phyloP scores from a whole-genome alignment of 352 stramenopile genomes.

The Phytophthora litchii region DNA sequence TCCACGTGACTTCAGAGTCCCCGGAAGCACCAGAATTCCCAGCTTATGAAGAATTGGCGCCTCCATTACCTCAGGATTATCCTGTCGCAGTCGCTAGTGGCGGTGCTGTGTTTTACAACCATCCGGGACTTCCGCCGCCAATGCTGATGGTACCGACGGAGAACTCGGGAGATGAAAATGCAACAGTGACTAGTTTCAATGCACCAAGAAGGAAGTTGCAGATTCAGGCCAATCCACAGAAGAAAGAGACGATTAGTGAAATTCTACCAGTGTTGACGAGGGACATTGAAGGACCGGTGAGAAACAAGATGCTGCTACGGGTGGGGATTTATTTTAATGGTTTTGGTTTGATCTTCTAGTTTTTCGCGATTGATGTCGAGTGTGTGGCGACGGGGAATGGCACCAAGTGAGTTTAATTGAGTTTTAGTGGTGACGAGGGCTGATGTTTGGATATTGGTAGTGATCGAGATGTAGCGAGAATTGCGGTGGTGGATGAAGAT shows the following conservation, averaged over 20 bases:
- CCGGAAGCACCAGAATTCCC: constrained; percentile 12
- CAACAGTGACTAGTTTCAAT: not conserved
- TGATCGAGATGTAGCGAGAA: constrained; percentile 89
- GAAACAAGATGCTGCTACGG: not conserved
- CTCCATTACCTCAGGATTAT: constrained; percentile 26
- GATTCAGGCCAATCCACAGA: constrained; percentile 71
- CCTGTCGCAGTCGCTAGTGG: constrained; percentile 26
- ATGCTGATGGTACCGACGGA: constrained; percentile 30
- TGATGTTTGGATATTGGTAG: constrained; percentile 29
- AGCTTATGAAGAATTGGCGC: constrained; percentile 12
- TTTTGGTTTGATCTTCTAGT: constrained; percentile 42
- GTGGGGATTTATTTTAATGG: not conserved
- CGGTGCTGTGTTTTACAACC: constrained; percentile 42
- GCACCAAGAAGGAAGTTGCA: constrained; percentile 48
- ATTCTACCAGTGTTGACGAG: constrained; percentile 76
- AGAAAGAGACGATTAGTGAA: constrained; percentile 78
- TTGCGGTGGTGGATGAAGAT: constrained; percentile 90
- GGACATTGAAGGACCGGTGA: constrained; percentile 79
- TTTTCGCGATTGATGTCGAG: constrained; percentile 94
- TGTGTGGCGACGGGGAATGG: constrained; percentile 90
- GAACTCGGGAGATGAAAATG: constrained; percentile 22
- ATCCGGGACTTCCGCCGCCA: constrained; percentile 25
- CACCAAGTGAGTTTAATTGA: constrained; percentile 53
- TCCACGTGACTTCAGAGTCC: constrained; percentile 33
- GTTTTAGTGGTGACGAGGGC: constrained; percentile 2